Evolutionary conservation across 768 basidiomycete genomes (phyloP).

Genomic region (Rhodocollybia butyracea): DNA sequence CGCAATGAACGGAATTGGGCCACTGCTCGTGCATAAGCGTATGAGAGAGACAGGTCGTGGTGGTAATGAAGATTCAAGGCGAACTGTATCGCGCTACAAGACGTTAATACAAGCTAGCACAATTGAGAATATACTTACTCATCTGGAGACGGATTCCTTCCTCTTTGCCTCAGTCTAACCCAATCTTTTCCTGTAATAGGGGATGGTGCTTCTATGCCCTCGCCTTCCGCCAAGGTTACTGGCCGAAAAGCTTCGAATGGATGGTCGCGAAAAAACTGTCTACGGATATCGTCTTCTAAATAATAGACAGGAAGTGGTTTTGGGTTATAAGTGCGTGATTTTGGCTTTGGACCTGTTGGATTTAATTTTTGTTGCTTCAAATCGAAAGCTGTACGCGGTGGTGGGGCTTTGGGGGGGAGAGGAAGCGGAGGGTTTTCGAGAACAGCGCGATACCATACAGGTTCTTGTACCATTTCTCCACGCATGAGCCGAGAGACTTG

Average conservation of each 20-base stretch:
- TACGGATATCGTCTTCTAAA: constrained; percentile 80
- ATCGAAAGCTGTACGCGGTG: constrained; percentile 56
- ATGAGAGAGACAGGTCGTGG: constrained; percentile 61
- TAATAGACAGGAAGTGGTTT: constrained; percentile 66
- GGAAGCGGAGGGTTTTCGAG: constrained; percentile 86
- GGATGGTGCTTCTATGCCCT: constrained; percentile 51
- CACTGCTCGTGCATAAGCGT: constrained; percentile 78
- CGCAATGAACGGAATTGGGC: constrained; percentile 87
- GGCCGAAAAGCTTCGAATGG: constrained; percentile 94
- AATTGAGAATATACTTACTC: constrained; percentile 58
- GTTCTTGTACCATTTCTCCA: constrained; percentile 56
- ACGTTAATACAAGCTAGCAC: constrained; percentile 13
- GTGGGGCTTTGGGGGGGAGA: constrained; percentile 73
- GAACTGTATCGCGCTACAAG: constrained; percentile 70
- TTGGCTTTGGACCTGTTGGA: constrained; percentile 19
- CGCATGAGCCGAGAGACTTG: constrained; percentile 79
- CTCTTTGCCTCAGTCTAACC: constrained; percentile 78
- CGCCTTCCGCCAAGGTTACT: constrained; percentile 70
- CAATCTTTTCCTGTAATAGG: constrained; percentile 60
- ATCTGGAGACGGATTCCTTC: constrained; percentile 80
- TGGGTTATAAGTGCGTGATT: constrained; percentile 35
- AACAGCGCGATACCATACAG: constrained; percentile 83
- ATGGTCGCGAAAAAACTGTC: constrained; percentile 93
- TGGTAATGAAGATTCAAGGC: constrained; percentile 71
- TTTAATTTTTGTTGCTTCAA: constrained; percentile 22